phyloP scores from a whole-genome alignment of 805 yeast species.

The Myxozyma lipomycoides region DNA sequence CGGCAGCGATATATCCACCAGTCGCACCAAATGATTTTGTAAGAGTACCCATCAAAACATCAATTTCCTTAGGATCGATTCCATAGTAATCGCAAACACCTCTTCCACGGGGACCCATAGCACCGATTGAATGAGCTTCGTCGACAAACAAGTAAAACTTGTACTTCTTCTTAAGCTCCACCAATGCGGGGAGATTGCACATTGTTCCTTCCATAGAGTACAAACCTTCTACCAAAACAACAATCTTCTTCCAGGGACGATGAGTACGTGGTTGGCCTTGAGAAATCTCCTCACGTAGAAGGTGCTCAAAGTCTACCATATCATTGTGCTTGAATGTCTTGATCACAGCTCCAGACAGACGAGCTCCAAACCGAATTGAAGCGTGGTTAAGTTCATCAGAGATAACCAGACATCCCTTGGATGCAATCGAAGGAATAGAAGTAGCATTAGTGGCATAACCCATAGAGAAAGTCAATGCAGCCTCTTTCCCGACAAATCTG shows the following conservation, averaged over 20 bases:
- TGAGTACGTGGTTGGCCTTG: conserved; percentile 94
- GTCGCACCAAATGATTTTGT: conserved; percentile 98
- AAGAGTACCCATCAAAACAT: conserved; percentile 93
- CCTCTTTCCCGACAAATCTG: conserved; percentile 84
- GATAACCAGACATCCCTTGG: conserved; percentile 82
- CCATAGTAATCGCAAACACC: conserved; percentile 95
- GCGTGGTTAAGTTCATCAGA: conserved; percentile 95
- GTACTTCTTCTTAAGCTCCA: conserved; percentile 74
- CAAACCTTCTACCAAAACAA: conserved; percentile 86
- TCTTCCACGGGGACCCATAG: conserved; percentile 90
- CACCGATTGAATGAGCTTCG: conserved; percentile 98
- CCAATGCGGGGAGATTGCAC: conserved; percentile 71
- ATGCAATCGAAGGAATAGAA: conserved; percentile 75
- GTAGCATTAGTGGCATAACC: conserved; percentile 96
- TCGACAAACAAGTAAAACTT: conserved; percentile 88
- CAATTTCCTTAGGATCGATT: conserved; percentile 69
- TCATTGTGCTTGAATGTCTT: conserved; percentile 67
- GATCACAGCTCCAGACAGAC: conserved; percentile 88
- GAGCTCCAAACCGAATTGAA: conserved; percentile 89
- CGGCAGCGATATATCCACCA: conserved; percentile 93
- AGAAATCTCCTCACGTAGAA: conserved; percentile 77
- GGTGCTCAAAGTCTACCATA: conserved; percentile 69
- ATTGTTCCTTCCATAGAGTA: conserved; percentile 88
- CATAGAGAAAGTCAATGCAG: conserved; percentile 79
- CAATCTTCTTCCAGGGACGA: conserved; percentile 82